These are phyloP conservation scores for Lentinula guzmanii DNA, from an alignment of 768 basidiomycete species.

Conservation along the genomic window DNA sequence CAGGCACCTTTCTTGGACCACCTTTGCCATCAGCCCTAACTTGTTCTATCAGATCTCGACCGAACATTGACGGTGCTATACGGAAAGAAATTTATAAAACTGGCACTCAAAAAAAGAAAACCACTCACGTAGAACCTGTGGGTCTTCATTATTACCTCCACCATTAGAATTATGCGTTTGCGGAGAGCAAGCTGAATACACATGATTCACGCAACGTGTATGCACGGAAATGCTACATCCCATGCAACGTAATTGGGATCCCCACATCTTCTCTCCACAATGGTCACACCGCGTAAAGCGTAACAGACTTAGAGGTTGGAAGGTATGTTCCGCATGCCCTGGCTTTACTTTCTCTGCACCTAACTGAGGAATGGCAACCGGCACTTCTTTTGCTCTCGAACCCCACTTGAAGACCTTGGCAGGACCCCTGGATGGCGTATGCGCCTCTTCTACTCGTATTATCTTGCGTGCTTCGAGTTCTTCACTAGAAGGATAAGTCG, in stretches of 20 bases:
- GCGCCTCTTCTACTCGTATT: constrained; percentile 42
- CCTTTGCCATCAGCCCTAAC: constrained; percentile 59
- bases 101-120: constrained; percentile 3
- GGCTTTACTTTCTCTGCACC: constrained; percentile 32
- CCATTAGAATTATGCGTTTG: constrained; percentile 21
- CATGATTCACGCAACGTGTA: constrained; percentile 71
- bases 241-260: constrained; percentile 87
- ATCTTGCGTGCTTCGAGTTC: constrained; percentile 32
- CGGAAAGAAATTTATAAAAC: constrained; percentile 1
- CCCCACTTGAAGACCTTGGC: constrained; percentile 67
- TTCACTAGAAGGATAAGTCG: constrained; percentile 27
- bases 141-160: constrained; percentile 28
- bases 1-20: constrained; percentile 63
- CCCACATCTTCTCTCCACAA: constrained; percentile 98
- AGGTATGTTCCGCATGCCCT: constrained; percentile 62
- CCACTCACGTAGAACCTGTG: constrained; percentile 33
- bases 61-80: constrained; percentile 86
- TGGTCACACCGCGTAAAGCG: constrained; percentile 92
- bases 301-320: constrained; percentile 84
- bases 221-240: constrained; percentile 86
- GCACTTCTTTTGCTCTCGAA: constrained; percentile 42
- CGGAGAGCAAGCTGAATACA: constrained; percentile 62
- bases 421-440: constrained; percentile 39
- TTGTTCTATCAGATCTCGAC: constrained; percentile 83
- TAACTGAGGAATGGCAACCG: constrained; percentile 16